Base-by-base conservation (phyloP, 2,329 filamentous ascomycete genomes). In the Metarhizium rileyi region DNA sequence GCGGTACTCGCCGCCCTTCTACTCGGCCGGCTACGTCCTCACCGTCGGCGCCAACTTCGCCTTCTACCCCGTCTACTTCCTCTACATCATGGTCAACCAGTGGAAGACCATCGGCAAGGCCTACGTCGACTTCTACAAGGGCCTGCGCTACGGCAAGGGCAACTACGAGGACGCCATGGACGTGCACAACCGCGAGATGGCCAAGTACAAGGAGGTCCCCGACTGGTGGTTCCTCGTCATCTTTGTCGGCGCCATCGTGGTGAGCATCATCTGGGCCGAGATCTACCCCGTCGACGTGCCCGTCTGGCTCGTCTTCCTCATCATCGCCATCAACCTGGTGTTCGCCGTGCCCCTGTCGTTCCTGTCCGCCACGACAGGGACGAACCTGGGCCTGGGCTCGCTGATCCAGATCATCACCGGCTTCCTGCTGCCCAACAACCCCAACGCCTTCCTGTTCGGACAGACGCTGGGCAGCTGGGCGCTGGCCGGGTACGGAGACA, bases 221-320 rank as follows among this genome's bases (percentile, higher is more conserved):
- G 70, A 72, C 55, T 73, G 70, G 70, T 73, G 70, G 71, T 73
- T 71, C 55, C 55, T 72, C 5, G 28, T 65, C 30, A 70, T 73
- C 40, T 61, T 72, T 4, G 51, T 61, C 20, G 52, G 33, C 40
- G 60, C 64, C 47, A 52, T 58, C 1, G 51, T 68, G 36, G 53
- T 66, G 5, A 69, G 68, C 47, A 52, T 58, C 30, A 42, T 59
- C 25, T 62, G 59, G 48, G 57, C 61, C 35, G 53, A 47, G 30
- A 48, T 63, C 22, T 63, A 63, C 48, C 52, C 57, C 22, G 57
- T 62, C 42, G 60, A 59, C 27, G 54, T 63, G 42, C 61, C 64
- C 3, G 62, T 59, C n/a, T 73, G 66, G 64, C 64, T 70, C 14
- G 61, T 73, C 6, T 68, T 71, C 27, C 69, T 68, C 53, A 66